Conservation (phyloP, 768 basidiomycete species). For the Suillus fuscotomentosus region DNA sequence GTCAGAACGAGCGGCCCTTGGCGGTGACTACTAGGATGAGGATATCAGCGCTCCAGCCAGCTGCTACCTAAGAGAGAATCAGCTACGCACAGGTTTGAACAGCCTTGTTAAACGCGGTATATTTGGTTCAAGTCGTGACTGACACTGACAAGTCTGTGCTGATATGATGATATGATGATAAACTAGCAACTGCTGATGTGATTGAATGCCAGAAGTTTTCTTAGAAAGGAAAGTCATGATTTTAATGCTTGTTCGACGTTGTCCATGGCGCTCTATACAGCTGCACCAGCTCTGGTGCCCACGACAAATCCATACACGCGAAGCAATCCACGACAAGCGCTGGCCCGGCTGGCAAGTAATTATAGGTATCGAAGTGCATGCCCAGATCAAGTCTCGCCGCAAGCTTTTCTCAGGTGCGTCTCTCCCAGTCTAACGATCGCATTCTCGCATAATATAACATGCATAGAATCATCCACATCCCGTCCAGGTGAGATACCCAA, state of each 20-base stretch:
- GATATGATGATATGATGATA: neutral
- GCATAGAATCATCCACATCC: conserved; percentile 40
- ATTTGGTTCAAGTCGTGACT: neutral
- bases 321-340: conserved; percentile 28
- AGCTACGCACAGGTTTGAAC: neutral
- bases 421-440: neutral
- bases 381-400: conserved; percentile 81
- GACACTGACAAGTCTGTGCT: neutral
- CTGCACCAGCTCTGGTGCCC: conserved; percentile 16
- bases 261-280: conserved; percentile 14
- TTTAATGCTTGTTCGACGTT: conserved; percentile 20
- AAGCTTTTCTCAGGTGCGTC: conserved; percentile 79
- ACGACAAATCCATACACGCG: conserved; percentile 10
- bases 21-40: neutral
- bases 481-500: conserved; percentile 60
- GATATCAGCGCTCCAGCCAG: neutral
- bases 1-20: neutral
- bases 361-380: conserved; percentile 94
- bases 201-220: neutral
- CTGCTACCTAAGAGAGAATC: neutral
- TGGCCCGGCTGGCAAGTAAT: conserved; percentile 91
- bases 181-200: neutral
- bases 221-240: conserved; percentile 15
- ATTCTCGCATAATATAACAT: neutral
- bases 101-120: neutral